Base-by-base conservation (phyloP, 75 land plant species). In the Cupressus sempervirens region DNA sequence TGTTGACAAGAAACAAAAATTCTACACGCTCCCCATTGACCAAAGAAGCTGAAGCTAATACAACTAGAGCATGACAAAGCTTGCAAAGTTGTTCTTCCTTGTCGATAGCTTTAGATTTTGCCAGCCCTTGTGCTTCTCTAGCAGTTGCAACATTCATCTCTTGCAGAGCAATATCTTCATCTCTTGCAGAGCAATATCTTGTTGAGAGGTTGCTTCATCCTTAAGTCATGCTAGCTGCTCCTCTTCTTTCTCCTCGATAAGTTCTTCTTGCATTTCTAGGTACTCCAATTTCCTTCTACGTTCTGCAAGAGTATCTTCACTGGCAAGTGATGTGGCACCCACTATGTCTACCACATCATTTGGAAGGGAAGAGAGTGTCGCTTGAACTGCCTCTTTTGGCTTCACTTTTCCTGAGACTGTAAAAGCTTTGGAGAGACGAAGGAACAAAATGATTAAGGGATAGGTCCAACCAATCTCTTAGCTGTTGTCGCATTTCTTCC, bases 341-440 rank as follows among this genome's bases (percentile, higher is more conserved):
- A 97, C 96, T 67, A 98, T 92, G 73, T 93, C 99, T 40, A 96
- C 95, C 85, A 98, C 94, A 85, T 98, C 99, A 89, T 98, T 98
- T 36, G 99, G 99, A 76, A 98, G 87, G 35, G 99, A 98, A 23
- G 98, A 94, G 32, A 98, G 85, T 79, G 99, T 98, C 40, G 97
- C 98, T 84, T 90, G 94, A 80, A 98, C 95, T 79, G 95, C 99
- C 50, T 97, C 98, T 85, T 98, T 97, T 20, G 94, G 98, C 86
- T 85, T 93, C 86, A 95, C 0, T 80, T 90, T 96, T 70, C 98
- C 98, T 79, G 99, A 93, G 9, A 96, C 97, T 48, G 86, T 88
- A 89, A 98, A 98, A 50, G 98, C 94, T 89, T 98, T 98, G 90
- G 40, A 97, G 93, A n/a, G 99, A 97, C 3, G 99, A 96, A 72